phyloP scores from a whole-genome alignment of 257 asterid species.

The Solanum lycopersicoides region DNA sequence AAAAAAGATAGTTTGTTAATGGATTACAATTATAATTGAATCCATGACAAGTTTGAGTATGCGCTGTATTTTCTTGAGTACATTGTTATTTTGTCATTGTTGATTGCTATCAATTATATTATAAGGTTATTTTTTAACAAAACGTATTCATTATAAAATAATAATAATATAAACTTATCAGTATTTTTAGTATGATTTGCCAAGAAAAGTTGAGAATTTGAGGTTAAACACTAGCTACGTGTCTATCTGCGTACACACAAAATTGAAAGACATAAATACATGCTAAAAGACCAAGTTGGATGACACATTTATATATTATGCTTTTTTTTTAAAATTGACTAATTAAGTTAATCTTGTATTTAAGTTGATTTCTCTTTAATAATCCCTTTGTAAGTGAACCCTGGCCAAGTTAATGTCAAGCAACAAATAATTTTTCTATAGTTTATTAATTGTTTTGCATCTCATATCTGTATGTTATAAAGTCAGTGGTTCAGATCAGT shows the following conservation, averaged over 20 bases:
- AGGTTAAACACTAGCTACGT: no score
- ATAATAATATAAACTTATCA: no score
- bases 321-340: neutral
- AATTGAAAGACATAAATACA: neutral
- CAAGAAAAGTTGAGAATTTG: no score
- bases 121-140: no score
- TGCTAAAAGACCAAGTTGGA: neutral
- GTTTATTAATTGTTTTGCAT: neutral
- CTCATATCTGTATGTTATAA: neutral
- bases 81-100: no score
- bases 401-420: neutral
- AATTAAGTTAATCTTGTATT: neutral
- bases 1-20: no score
- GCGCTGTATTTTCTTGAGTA: no score
- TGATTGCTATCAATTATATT: no score
- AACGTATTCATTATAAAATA: no score
- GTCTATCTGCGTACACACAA: neutral
- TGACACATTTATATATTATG: neutral
- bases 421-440: neutral
- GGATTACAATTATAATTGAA: no score
- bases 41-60: no score
- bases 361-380: neutral
- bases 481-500: neutral
- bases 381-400: neutral
- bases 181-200: no score